Conservation (phyloP, 768 basidiomycete genomes). For the Kwoniella dendrophila region DNA sequence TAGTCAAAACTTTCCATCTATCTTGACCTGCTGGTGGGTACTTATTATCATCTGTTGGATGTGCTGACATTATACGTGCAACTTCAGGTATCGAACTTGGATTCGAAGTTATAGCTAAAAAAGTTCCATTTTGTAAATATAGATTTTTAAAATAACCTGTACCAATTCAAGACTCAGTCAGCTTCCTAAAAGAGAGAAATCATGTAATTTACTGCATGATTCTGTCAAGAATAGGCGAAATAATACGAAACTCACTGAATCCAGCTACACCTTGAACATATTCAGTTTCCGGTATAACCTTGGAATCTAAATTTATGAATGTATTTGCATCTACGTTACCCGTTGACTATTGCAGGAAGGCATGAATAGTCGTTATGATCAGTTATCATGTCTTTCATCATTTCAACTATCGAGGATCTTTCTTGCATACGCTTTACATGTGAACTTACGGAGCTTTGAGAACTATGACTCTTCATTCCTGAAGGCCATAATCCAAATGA, state of each 20-base stretch:
- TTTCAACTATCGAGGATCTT: neutral
- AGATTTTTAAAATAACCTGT: slow-evolving; percentile 35
- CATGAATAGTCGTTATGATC: too few species aligned
- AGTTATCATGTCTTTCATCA: neutral
- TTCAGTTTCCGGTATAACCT: slow-evolving; percentile 27
- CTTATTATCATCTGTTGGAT: slow-evolving; percentile 23
- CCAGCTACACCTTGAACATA: slow-evolving; percentile 36
- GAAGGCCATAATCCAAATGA: slow-evolving; percentile 7
- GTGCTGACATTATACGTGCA: slow-evolving; percentile 29
- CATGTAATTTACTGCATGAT: too few species aligned
- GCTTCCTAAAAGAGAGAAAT: neutral
- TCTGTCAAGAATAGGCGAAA: neutral
- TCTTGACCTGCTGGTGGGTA: slow-evolving; percentile 30
- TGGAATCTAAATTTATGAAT: slow-evolving; percentile 13
- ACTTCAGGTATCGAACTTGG: slow-evolving; percentile 28
- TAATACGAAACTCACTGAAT: slow-evolving; percentile 28
- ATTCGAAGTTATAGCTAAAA: slow-evolving; percentile 28
- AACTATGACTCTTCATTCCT: neutral
- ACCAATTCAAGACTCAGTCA: neutral
- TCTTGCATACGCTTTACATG: neutral
- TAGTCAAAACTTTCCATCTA: slow-evolving; percentile 30
- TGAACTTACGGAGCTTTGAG: neutral
- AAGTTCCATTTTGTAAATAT: slow-evolving; percentile 40
- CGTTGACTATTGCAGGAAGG: neutral
- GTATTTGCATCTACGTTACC: slow-evolving; percentile 9